phyloP scores from a whole-genome alignment of 768 basidiomycete species.

The Multifurca ochricompacta region DNA sequence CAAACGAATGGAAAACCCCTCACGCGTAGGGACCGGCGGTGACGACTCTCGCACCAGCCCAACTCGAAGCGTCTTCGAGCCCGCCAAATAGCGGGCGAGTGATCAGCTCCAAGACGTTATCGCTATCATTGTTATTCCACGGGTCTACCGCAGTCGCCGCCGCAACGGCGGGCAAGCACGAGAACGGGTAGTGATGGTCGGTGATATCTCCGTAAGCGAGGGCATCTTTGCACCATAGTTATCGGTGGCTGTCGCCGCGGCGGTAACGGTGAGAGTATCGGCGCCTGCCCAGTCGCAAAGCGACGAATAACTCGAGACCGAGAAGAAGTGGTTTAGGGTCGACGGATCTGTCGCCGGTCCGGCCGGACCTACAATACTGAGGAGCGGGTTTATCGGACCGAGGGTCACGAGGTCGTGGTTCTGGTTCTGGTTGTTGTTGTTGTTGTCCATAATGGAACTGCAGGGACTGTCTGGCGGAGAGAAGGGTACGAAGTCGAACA shows the following conservation, averaged over 20 bases:
- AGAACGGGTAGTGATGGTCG: conserved; percentile 8
- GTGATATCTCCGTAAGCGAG: too few relatives aligned
- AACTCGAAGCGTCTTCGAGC: conserved; percentile 10
- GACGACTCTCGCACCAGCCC: conserved; percentile 4
- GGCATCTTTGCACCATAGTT: too few relatives aligned
- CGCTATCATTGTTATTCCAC: too few relatives aligned
- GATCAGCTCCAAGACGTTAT: conserved; percentile 3
- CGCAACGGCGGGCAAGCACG: background rate
- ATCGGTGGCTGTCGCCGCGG: too few relatives aligned
- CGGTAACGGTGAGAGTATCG: background rate
- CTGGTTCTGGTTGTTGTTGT: too few relatives aligned
- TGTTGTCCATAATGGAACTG: conserved; percentile 12
- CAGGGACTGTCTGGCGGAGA: conserved; percentile 21
- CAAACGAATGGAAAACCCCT: background rate
- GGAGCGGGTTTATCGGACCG: background rate
- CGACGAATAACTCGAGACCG: conserved; percentile 19
- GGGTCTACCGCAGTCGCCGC: background rate
- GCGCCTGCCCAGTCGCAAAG: conserved; percentile 20
- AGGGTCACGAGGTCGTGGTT: too few relatives aligned
- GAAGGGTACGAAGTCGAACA: conserved; percentile 10
- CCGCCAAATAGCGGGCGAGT: conserved; percentile 2
- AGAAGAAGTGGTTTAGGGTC: conserved; percentile 5
- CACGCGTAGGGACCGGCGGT: conserved; percentile 8
- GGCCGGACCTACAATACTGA: background rate
- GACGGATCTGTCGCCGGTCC: background rate